Conservation (phyloP, 1,284 basidiomycete species). For the Fereydounia khargensis region DNA sequence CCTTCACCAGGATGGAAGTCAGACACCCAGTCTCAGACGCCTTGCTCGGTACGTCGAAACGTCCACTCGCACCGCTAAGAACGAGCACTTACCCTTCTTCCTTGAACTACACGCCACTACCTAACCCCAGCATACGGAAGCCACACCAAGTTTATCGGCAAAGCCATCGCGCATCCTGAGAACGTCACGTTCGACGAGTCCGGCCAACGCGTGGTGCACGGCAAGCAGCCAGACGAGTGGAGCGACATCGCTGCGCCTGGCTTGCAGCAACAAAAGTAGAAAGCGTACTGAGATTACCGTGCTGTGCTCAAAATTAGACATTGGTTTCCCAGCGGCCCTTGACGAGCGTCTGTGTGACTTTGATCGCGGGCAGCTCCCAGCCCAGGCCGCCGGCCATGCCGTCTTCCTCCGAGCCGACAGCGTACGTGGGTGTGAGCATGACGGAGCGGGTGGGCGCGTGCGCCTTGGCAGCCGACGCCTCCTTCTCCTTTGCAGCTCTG, state of each 20-base stretch:
- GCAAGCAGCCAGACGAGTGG: slow-evolving; percentile 55
- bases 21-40: slow-evolving; percentile 37
- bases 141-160: slow-evolving; percentile 85
- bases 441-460: slow-evolving; percentile 23
- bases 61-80: slow-evolving; percentile 69
- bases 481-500: too few species aligned
- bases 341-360: slow-evolving; percentile 42
- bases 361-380: slow-evolving; percentile 49
- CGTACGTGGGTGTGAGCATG: slow-evolving; percentile 47
- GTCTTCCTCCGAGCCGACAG: slow-evolving; percentile 40
- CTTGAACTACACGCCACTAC: background rate
- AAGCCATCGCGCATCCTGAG: slow-evolving; percentile 69
- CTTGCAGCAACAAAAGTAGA: too few species aligned
- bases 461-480: background rate
- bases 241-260: too few species aligned
- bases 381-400: slow-evolving; percentile 41
- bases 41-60: slow-evolving; percentile 26
- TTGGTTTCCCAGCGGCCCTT: slow-evolving; percentile 46
- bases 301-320: slow-evolving; percentile 2
- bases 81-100: slow-evolving; percentile 64
- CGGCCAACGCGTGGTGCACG: slow-evolving; percentile 71
- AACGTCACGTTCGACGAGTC: slow-evolving; percentile 78
- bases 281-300: too few species aligned
- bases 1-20: slow-evolving; percentile 50
- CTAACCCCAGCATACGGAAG: slow-evolving; percentile 31